These are phyloP conservation scores for Quercus tomentella DNA, from an alignment of 331 rosid species.

Conservation along the genomic window DNA sequence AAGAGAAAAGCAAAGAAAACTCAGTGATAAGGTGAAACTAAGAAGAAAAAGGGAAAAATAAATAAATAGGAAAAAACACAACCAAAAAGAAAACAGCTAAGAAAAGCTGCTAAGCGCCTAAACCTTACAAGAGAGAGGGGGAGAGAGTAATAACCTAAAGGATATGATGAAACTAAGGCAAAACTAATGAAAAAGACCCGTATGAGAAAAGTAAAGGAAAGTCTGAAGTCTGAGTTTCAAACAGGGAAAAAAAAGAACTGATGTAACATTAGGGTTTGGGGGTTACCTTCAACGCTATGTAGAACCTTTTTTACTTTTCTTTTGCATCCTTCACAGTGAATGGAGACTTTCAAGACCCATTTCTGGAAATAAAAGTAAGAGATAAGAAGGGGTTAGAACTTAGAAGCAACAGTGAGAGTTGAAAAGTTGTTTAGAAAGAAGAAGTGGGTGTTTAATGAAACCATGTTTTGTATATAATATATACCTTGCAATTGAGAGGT, in stretches of 20 bases:
- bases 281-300: conserved; percentile 57
- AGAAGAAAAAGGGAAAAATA: not conserved
- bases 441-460: not conserved
- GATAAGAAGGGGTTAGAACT: not conserved
- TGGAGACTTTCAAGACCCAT: conserved; percentile 54
- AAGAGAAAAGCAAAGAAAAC: not conserved
- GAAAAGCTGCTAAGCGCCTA: not conserved
- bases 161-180: not conserved
- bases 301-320: conserved; percentile 54
- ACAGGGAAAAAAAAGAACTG: not conserved
- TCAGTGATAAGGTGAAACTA: not conserved
- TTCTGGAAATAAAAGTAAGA: conserved; percentile 26
- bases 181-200: not conserved
- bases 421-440: not conserved
- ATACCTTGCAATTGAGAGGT: conserved; percentile 65
- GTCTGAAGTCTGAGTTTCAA: not conserved
- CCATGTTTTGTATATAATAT: not conserved
- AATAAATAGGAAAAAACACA: not conserved
- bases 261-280: not conserved
- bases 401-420: not conserved
- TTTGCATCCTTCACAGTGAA: conserved; percentile 81
- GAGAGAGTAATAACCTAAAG: not conserved
- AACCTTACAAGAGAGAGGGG: not conserved
- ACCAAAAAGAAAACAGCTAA: not conserved
- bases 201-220: not conserved